phyloP scores from a whole-genome alignment of 2,329 filamentous ascomycete genomes.

The Dactylellina parvicollis region DNA sequence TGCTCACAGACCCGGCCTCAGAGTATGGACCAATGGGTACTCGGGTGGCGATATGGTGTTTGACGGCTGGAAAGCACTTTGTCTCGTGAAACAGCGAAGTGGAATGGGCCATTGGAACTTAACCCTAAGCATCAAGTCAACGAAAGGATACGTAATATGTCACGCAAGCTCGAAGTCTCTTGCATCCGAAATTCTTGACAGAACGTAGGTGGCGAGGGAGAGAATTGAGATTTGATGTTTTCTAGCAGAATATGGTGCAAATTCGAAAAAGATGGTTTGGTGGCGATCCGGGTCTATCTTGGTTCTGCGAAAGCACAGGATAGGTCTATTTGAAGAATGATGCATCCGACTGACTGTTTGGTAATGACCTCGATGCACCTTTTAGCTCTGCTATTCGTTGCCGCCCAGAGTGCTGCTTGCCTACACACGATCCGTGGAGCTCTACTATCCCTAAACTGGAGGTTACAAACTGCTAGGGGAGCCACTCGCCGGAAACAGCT shows the following conservation, averaged over 20 bases:
- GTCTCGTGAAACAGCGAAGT: slow-evolving; percentile 43
- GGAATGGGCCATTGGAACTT: slow-evolving; percentile 51
- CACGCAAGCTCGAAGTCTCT: slow-evolving; percentile 36
- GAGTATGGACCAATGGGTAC: slow-evolving; percentile 45
- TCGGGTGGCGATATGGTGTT: slow-evolving; percentile 34
- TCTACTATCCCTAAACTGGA: slow-evolving; percentile 49
- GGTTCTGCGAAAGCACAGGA: slow-evolving; percentile 44
- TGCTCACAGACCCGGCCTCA: slow-evolving; percentile 48
- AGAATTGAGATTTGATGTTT: slow-evolving; percentile 35
- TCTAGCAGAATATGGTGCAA: slow-evolving; percentile 18
- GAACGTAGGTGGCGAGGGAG: slow-evolving; percentile 20
- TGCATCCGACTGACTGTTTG: slow-evolving; percentile 17
- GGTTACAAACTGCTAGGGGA: slow-evolving; percentile 45
- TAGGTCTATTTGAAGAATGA: slow-evolving; percentile 35
- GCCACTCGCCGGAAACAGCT: slow-evolving; percentile 53
- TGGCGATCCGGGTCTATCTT: slow-evolving; percentile 40
- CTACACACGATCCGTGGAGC: slow-evolving; percentile 40
- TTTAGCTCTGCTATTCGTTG: slow-evolving; percentile 31
- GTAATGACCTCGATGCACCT: slow-evolving; percentile 34
- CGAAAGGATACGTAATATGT: slow-evolving; percentile 30
- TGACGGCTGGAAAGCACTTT: slow-evolving; percentile 47
- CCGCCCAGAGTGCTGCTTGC: slow-evolving; percentile 47
- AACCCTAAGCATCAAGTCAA: slow-evolving; percentile 54
- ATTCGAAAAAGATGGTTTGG: slow-evolving; percentile 23
- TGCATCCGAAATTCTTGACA: slow-evolving; percentile 13